Conservation (phyloP, 2,329 filamentous ascomycete genomes). For the Didymella arachidicola region DNA sequence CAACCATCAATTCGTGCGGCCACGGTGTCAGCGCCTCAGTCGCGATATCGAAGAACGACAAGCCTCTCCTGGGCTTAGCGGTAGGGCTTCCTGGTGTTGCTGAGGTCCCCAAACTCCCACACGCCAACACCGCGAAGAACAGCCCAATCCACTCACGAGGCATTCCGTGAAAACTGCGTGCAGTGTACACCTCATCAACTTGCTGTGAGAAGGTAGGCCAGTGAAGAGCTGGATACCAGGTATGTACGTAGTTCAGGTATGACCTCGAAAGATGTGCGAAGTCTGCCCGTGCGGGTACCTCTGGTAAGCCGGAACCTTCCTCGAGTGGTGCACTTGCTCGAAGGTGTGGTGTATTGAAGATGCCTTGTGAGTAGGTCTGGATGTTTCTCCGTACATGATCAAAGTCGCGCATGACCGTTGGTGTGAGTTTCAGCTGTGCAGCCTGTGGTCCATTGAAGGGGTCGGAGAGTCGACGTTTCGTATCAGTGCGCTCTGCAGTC, state of each 20-base stretch:
- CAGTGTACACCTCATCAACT: constrained; percentile 78
- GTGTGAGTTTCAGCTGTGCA: constrained; percentile 59
- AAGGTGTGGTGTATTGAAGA: constrained; percentile 79
- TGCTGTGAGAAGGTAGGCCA: constrained; percentile 82
- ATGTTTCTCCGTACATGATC: constrained; percentile 76
- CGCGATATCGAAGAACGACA: constrained; percentile 74
- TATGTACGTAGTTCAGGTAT: constrained; percentile 80
- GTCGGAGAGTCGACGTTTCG: constrained; percentile 57
- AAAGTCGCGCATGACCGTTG: constrained; percentile 71
- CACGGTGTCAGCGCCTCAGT: constrained; percentile 78
- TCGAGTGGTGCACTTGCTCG: constrained; percentile 57
- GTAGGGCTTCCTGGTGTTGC: constrained; percentile 64
- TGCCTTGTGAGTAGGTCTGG: constrained; percentile 74
- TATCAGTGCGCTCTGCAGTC: constrained; percentile 50
- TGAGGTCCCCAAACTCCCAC: constrained; percentile 76
- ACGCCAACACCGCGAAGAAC: constrained; percentile 83
- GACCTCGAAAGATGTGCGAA: constrained; percentile 76
- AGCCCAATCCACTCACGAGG: constrained; percentile 77
- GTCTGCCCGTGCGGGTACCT: constrained; percentile 72
- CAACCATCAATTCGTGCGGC: constrained; percentile 78
- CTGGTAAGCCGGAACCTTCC: constrained; percentile 61
- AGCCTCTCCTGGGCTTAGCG: constrained; percentile 62
- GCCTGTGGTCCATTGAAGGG: constrained; percentile 16
- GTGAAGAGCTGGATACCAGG: constrained; percentile 83
- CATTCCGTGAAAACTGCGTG: constrained; percentile 66